Base-by-base conservation (phyloP, 73 alveolate species). In the Paramecium pentaurelia region DNA sequence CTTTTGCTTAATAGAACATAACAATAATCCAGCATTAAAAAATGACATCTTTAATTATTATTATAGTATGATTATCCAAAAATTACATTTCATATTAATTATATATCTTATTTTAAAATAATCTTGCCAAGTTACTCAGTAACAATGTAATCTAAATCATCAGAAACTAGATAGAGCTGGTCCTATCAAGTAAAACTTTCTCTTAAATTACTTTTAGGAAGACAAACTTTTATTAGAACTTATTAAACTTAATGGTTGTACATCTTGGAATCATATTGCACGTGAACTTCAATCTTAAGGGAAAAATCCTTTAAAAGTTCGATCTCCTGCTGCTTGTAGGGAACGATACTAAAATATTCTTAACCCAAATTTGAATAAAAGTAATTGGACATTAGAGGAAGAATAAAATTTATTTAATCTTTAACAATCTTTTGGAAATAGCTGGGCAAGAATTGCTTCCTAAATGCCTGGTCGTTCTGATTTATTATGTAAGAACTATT, bases 391-490 rank as follows among this genome's bases (percentile, higher is more conserved):
- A 49, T 85, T 37, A 77, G 97, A 94, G 77, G 98, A 95, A 84
- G 97, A 95, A 87, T 64, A 86, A 49, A 77, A 84, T 64, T 84
- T 95, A 71, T 95, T 95, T 37, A 92, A 92, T 54, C 94, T 92
- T 88, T 96, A 95, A 59, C 47, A 68, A 34, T 88, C 91, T 68
- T 86, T 40, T 90, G 98, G 98, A 27, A 95, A 95, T 86, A 86
- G 93, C 60, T 95, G 98, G 98, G 93, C 96, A 42, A 94, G 88
- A 73, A 94, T 95, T 42, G 60, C 96, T 18, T 92, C 91, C 51
- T 86, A 27, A 87, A 88, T 95, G 84, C 96, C 97, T 16, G 98
- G 98, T n/a, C 75, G 98, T 49, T 94, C 98, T 4, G 98, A 95
- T 80, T 86, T 93, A 92, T 70, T 96, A 4, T 93, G 95, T 28